Evolutionary conservation across 257 asterid genomes (phyloP).

Genomic region (Eucommia ulmoides): DNA sequence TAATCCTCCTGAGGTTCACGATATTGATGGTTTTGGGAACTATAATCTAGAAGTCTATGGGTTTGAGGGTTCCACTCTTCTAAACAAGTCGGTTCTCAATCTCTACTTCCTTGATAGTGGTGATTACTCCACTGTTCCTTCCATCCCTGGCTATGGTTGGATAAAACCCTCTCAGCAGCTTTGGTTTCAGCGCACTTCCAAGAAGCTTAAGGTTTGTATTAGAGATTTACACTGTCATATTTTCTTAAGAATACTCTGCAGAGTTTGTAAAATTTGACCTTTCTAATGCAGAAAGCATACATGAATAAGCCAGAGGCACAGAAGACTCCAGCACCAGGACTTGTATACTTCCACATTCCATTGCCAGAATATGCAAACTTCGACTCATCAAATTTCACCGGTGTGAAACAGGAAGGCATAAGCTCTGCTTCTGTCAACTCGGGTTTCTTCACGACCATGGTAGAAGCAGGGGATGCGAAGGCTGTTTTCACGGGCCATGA

Average conservation of each 20-base stretch:
- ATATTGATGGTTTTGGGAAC: conserved; percentile 81
- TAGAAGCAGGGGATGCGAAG: conserved; percentile 78
- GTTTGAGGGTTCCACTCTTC: conserved; percentile 32
- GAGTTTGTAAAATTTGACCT: too few species aligned
- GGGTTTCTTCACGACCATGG: conserved; percentile 81
- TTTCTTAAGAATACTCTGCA: too few species aligned
- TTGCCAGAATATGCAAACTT: conserved; percentile 78
- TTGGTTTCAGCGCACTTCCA: conserved; percentile 71
- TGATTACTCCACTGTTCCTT: conserved; percentile 73
- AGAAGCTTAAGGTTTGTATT: conserved; percentile 65
- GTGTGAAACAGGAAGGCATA: conserved; percentile 72
- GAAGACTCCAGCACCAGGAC: conserved; percentile 66
- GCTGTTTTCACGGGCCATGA: conserved; percentile 92
- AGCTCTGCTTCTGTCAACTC: conserved; percentile 82
- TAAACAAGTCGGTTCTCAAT: conserved; percentile 68
- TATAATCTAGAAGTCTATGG: conserved; percentile 84
- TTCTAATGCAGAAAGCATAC: conserved; percentile 42
- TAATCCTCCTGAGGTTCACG: conserved; percentile 42
- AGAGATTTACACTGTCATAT: too few species aligned
- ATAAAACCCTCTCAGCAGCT: conserved; percentile 83
- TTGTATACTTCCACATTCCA: conserved; percentile 88
- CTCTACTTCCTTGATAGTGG: conserved; percentile 88
- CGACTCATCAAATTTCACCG: conserved; percentile 68
- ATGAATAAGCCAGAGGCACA: conserved; percentile 46
- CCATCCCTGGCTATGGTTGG: conserved; percentile 88